Evolutionary conservation across 257 asterid species (phyloP).

Genomic region (Solanum bulbocastanum): DNA sequence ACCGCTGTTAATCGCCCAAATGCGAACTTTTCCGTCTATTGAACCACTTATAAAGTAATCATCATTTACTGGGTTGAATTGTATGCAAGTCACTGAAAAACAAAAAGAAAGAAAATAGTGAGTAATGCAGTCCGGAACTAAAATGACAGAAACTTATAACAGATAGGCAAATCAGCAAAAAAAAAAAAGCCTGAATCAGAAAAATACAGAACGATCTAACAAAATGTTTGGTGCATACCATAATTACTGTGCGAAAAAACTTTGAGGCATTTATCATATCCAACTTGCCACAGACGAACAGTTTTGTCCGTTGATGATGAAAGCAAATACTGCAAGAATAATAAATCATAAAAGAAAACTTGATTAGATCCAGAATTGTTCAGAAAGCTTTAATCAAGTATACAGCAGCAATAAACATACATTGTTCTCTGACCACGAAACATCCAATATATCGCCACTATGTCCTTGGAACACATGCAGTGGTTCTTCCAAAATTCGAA

Average conservation of each 20-base stretch:
- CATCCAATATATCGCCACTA: conserved; percentile 59
- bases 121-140: background rate
- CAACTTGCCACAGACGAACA: conserved; percentile 87
- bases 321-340: conserved; percentile 55
- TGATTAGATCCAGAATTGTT: background rate
- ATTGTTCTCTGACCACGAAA: conserved; percentile 73
- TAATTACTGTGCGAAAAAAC: conserved; percentile 69
- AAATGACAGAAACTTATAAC: background rate
- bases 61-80: conserved; percentile 65
- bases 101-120: background rate
- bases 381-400: background rate
- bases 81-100: conserved; percentile 72
- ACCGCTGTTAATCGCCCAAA: conserved; percentile 55
- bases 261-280: conserved; percentile 60
- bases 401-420: conserved; percentile 33
- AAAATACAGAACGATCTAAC: background rate
- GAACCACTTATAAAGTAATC: conserved; percentile 89
- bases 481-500: conserved; percentile 67
- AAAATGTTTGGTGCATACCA: conserved; percentile 31
- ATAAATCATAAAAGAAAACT: background rate
- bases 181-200: background rate
- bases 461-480: conserved; percentile 80
- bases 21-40: conserved; percentile 91
- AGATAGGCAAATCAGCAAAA: background rate
- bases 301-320: conserved; percentile 84